Conservation (phyloP, 257 asterid species). For the Voacanga thouarsii region DNA sequence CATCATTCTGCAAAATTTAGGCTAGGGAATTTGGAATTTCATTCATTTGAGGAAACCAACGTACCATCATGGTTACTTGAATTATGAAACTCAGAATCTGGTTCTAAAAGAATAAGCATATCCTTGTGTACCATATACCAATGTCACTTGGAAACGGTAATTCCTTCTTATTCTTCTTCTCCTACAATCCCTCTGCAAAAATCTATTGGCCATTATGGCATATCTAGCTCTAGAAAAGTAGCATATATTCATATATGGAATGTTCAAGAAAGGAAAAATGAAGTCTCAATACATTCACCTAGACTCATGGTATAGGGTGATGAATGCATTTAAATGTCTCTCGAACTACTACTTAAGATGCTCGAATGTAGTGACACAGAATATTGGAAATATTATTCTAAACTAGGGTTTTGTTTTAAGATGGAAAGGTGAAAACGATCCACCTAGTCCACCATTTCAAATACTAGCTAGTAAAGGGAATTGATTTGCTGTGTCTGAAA, state of each 20-base stretch:
- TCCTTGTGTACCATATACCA: background rate
- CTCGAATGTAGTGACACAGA: no score
- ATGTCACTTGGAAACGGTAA: conserved; percentile 1
- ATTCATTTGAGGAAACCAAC: conserved; percentile 6
- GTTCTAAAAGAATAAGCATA: conserved; percentile 16
- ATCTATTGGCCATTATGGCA: background rate
- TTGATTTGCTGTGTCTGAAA: background rate
- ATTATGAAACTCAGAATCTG: conserved; percentile 18
- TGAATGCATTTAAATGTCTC: background rate
- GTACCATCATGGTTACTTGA: conserved; percentile 3
- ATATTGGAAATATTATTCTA: no score
- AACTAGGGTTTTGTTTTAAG: no score
- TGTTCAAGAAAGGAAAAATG: background rate
- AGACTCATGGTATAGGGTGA: background rate
- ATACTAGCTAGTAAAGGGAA: background rate
- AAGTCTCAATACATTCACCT: background rate
- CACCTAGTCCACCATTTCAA: background rate
- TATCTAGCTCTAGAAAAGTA: background rate
- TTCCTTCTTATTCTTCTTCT: background rate
- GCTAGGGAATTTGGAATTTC: conserved; percentile 15
- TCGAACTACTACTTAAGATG: no score
- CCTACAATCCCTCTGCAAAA: background rate
- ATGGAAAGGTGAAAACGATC: no score
- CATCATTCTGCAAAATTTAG: conserved; percentile 11
- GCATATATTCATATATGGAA: conserved; percentile 3